These are phyloP conservation scores for Sclerotiophoma versabilis DNA, from an alignment of 2,329 filamentous ascomycete species.

Conservation along the genomic window DNA sequence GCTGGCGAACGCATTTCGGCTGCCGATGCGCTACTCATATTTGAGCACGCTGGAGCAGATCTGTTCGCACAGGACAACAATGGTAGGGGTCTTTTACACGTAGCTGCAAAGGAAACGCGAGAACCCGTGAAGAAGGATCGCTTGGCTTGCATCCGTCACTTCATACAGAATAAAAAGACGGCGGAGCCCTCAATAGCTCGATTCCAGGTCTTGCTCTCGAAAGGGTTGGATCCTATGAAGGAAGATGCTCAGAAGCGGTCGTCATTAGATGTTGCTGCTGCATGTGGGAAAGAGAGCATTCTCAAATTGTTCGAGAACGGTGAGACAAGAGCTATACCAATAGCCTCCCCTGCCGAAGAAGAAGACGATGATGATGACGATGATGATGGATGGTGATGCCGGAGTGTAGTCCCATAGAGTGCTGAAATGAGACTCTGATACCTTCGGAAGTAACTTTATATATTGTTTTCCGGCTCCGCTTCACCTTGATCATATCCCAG, in stretches of 20 bases:
- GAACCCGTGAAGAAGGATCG: background rate
- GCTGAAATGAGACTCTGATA: no score
- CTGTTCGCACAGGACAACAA: background rate
- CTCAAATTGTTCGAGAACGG: conserved; percentile 23
- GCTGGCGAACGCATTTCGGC: background rate
- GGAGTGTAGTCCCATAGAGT: no score
- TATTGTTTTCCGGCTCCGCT: no score
- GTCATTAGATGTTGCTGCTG: conserved; percentile 27
- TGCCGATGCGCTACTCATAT: background rate
- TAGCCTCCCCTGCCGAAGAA: no score
- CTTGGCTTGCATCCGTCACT: background rate
- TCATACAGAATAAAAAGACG: background rate
- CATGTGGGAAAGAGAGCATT: conserved; percentile 14
- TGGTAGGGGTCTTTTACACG: background rate
- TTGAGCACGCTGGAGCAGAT: background rate
- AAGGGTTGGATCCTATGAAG: conserved; percentile 19
- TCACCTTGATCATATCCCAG: no score
- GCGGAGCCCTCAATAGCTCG: background rate
- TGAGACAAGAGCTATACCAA: no score
- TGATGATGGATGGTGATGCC: no score
- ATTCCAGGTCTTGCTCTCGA: conserved; percentile 22
- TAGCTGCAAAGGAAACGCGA: conserved; percentile 9
- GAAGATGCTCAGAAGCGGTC: conserved; percentile 22
- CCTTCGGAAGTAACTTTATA: no score
- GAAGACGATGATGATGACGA: no score